Percentiles rank a stretch among this genome's conserved stretches.
Evolutionary conservation across 78 protist species (phyloP).

Genomic region (Polysphondylium violaceum): DNA sequence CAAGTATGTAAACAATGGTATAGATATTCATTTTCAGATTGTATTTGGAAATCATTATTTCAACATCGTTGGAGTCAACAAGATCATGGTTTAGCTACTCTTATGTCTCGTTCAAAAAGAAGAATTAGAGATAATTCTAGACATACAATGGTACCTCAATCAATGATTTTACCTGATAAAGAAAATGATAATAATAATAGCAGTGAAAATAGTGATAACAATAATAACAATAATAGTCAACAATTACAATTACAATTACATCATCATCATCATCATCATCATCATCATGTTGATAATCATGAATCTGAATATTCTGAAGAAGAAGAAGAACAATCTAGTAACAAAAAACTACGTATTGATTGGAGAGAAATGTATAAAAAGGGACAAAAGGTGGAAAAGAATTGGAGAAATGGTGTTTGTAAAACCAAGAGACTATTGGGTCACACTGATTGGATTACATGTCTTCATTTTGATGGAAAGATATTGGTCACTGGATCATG

Average conservation of each 20-base stretch:
- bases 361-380: conserved; percentile 62
- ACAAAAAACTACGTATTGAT: conserved; percentile 48
- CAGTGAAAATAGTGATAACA: neutral
- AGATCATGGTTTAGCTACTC: conserved; percentile 29
- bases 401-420: conserved; percentile 21
- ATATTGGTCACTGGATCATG: conserved; percentile 47
- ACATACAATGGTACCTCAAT: too few species aligned
- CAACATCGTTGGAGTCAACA: conserved; percentile 17
- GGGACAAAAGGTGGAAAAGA: conserved; percentile 26
- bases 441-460: conserved; percentile 54
- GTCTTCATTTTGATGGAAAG: conserved; percentile 59
- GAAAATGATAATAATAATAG: neutral
- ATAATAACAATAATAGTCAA: neutral
- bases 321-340: neutral
- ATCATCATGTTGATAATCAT: neutral
- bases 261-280: neutral
- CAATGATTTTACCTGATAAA: conserved; percentile 18
- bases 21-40: conserved; percentile 14
- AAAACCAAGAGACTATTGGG: conserved; percentile 3
- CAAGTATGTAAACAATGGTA: conserved; percentile 58
- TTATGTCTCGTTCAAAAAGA: too few species aligned
- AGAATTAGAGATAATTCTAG: too few species aligned
- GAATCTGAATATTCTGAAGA: neutral
- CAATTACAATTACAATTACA: neutral
- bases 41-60: conserved; percentile 48